Evolutionary conservation across 192 early-diverging fungal species (phyloP).

Genomic region (Backusella macrospora): DNA sequence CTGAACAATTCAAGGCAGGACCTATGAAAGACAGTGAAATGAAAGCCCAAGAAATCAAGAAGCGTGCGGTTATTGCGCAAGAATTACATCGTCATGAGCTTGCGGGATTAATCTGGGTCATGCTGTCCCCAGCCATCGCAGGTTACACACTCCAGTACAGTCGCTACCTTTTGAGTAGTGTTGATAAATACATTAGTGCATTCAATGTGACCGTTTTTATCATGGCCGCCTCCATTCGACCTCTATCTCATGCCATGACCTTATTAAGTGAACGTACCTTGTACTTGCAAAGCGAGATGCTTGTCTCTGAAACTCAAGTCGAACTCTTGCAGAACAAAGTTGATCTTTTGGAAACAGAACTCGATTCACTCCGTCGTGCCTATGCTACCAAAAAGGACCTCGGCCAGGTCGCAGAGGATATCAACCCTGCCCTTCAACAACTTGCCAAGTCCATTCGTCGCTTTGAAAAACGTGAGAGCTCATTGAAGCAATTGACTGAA

Average conservation of each 20-base stretch:
- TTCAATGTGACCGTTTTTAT: slow-evolving; percentile 62
- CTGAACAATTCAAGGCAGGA: slow-evolving; percentile 19
- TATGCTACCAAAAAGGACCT: slow-evolving; percentile 61
- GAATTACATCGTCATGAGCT: slow-evolving; percentile 57
- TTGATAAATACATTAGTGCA: slow-evolving; percentile 56
- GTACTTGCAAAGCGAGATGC: slow-evolving; percentile 56
- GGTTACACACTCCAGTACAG: slow-evolving; percentile 58
- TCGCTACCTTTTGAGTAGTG: slow-evolving; percentile 52
- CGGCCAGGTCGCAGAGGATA: slow-evolving; percentile 46
- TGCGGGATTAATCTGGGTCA: slow-evolving; percentile 48
- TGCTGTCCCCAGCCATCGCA: slow-evolving; percentile 56
- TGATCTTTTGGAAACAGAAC: slow-evolving; percentile 53
- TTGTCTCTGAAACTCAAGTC: slow-evolving; percentile 52
- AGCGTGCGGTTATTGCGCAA: slow-evolving; percentile 35
- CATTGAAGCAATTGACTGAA: slow-evolving; percentile 54
- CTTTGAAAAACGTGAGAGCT: slow-evolving; percentile 58
- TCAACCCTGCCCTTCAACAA: slow-evolving; percentile 56
- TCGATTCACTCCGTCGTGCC: slow-evolving; percentile 48
- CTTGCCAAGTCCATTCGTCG: slow-evolving; percentile 54
- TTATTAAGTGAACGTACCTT: slow-evolving; percentile 54
- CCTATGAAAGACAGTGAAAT: slow-evolving; percentile 3
- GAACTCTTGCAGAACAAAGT: slow-evolving; percentile 49
- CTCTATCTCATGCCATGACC: slow-evolving; percentile 51
- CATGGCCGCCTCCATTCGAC: slow-evolving; percentile 56
- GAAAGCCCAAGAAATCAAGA: slow-evolving; percentile 14